Evolutionary conservation across 164 flowering plant genomes (phyloP).

Genomic region (Echeveria elegans): DNA sequence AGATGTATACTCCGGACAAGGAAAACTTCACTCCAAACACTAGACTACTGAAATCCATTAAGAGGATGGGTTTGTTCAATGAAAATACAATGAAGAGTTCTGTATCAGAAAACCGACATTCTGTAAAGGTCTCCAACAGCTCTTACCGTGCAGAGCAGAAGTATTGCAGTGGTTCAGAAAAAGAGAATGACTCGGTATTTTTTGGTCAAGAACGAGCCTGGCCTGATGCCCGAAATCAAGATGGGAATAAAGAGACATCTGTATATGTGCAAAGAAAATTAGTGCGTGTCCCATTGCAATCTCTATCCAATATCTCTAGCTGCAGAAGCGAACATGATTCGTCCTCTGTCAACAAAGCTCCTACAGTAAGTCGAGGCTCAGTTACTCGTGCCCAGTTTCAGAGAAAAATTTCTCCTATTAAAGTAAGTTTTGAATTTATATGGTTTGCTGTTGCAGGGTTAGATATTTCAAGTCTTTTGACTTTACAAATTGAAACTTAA

Average conservation of each 20-base stretch:
- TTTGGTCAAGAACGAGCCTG: constrained; percentile 19
- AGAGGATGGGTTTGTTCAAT: neutral
- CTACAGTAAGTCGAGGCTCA: constrained; percentile 23
- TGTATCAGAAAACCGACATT: constrained; percentile 16
- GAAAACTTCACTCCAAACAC: constrained; percentile 7
- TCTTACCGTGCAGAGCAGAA: constrained; percentile 19
- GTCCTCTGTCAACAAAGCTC: constrained; percentile 15
- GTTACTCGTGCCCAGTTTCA: constrained; percentile 16
- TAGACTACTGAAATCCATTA: neutral
- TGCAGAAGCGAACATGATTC: constrained; percentile 18
- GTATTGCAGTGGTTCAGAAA: constrained; percentile 21
- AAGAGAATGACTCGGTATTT: constrained; percentile 47
- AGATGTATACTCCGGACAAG: constrained; percentile 7
- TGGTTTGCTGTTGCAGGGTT: neutral
- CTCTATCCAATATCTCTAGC: constrained; percentile 15
- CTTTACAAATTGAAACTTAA: neutral
- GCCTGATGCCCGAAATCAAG: constrained; percentile 13
- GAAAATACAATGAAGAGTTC: constrained; percentile 9
- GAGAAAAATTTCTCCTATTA: constrained; percentile 19
- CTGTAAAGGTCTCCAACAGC: constrained; percentile 18
- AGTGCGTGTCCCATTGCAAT: constrained; percentile 59
- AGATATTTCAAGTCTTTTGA: neutral
- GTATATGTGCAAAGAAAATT: constrained; percentile 17
- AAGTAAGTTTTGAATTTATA: constrained; percentile 13
- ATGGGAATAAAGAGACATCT: constrained; percentile 15